phyloP scores from a whole-genome alignment of 305 asterid species.

The Ajuga reptans region DNA sequence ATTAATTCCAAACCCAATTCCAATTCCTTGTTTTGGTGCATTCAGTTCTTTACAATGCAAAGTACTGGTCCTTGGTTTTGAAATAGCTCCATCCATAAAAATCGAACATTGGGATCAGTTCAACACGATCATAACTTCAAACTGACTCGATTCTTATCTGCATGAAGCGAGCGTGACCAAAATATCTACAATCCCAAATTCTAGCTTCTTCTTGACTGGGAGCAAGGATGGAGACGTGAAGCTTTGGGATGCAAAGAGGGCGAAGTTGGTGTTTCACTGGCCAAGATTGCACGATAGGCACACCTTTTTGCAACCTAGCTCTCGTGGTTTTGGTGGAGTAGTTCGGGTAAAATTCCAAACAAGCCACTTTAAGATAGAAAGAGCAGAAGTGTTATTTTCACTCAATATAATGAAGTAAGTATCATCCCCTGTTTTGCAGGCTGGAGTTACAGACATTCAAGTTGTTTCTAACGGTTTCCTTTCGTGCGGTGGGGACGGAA shows the following conservation, averaged over 20 bases:
- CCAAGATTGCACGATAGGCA: slow-evolving; percentile 93
- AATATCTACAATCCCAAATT: slow-evolving; percentile 75
- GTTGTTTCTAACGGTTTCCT: slow-evolving; percentile 81
- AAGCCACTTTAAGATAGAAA: not conserved
- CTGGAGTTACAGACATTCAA: slow-evolving; percentile 82
- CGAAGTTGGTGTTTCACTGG: slow-evolving; percentile 86
- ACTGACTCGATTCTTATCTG: slow-evolving; percentile 21
- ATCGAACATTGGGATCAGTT: not conserved
- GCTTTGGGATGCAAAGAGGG: slow-evolving; percentile 97
- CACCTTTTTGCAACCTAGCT: slow-evolving; percentile 77
- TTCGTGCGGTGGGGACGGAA: slow-evolving; percentile 94
- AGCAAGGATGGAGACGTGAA: slow-evolving; percentile 99
- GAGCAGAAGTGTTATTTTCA: not conserved
- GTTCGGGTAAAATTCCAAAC: slow-evolving; percentile 55
- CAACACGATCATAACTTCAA: slow-evolving; percentile 1
- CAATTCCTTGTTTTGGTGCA: not conserved
- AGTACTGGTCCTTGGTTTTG: not conserved
- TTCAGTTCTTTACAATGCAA: no score
- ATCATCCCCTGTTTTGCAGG: slow-evolving; percentile 39
- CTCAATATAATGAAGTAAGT: not conserved
- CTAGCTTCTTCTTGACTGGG: slow-evolving; percentile 95
- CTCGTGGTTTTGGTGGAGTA: slow-evolving; percentile 88
- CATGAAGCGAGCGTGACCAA: slow-evolving; percentile 77
- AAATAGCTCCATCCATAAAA: not conserved
- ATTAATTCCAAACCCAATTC: not conserved